Evolutionary conservation across 805 yeast species (phyloP).

Genomic region (Metschnikowia drakensbergensis): DNA sequence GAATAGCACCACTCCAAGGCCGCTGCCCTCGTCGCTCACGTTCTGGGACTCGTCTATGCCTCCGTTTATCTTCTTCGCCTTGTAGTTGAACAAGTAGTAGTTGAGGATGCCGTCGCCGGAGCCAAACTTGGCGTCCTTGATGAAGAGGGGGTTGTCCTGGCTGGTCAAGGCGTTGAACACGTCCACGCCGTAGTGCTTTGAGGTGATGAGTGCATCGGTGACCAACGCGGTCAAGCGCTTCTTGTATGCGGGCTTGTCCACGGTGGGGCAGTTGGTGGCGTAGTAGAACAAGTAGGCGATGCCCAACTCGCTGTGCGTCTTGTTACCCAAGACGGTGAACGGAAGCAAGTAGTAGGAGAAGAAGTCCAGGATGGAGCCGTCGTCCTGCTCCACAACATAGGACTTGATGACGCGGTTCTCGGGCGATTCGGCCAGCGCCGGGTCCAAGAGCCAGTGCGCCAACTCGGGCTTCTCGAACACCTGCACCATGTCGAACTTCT

Average conservation of each 20-base stretch:
- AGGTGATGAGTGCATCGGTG: constrained; percentile 70
- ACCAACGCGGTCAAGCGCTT: constrained; percentile 60
- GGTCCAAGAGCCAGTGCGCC: constrained; percentile 76
- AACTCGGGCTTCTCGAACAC: constrained; percentile 65
- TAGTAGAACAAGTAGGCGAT: constrained; percentile 90
- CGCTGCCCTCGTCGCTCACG: constrained; percentile 60
- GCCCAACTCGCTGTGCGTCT: constrained; percentile 62
- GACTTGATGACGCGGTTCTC: constrained; percentile 54
- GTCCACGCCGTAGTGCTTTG: constrained; percentile 68
- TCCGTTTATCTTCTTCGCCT: constrained; percentile 73
- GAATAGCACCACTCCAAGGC: constrained; percentile 86
- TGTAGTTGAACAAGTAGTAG: constrained; percentile 89
- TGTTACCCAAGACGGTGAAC: constrained; percentile 70
- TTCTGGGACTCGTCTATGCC: constrained; percentile 64
- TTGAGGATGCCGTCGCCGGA: constrained; percentile 90
- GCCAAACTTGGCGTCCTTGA: constrained; percentile 83
- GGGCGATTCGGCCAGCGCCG: constrained; percentile 30
- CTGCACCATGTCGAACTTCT: constrained; percentile 70
- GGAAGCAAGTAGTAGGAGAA: constrained; percentile 88
- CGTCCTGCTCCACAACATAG: constrained; percentile 67
- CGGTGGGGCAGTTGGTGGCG: constrained; percentile 52
- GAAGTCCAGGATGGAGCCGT: constrained; percentile 77
- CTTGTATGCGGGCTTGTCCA: constrained; percentile 43
- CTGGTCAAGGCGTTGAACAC: constrained; percentile 91
- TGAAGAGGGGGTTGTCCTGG: constrained; percentile 83